phyloP scores from a whole-genome alignment of 2,329 filamentous ascomycete genomes.

The Pseudopithomyces chartarum region DNA sequence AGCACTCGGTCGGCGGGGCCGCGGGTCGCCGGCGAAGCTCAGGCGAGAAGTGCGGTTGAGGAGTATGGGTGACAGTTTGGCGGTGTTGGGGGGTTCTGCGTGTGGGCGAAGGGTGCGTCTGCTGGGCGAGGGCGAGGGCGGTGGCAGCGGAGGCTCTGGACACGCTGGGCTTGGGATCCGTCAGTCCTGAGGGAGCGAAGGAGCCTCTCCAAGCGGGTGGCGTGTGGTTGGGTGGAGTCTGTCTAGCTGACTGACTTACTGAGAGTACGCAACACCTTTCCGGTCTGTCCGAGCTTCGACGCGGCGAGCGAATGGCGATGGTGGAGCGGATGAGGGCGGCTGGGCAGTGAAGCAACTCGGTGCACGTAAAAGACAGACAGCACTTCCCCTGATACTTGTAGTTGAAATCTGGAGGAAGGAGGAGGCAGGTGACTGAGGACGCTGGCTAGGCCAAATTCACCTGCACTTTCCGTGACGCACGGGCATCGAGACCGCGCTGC shows the following conservation, averaged over 20 bases:
- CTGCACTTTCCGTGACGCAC: conserved; percentile 3
- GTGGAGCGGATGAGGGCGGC: conserved; percentile 11
- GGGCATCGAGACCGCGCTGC: conserved; percentile 1
- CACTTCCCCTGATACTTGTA: background rate
- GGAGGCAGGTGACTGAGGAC: conserved; percentile 1
- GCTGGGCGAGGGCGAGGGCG: background rate
- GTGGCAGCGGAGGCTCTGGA: conserved; percentile 6
- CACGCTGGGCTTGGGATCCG: background rate
- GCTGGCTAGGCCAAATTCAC: background rate
- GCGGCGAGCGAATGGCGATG: conserved; percentile 28
- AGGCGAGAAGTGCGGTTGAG: conserved; percentile 77
- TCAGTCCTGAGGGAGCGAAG: background rate
- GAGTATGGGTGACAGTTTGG: conserved; percentile 94
- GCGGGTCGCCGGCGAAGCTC: conserved; percentile 84
- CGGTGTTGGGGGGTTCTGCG: conserved; percentile 65
- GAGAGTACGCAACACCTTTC: conserved; percentile 32
- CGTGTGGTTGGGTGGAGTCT: conserved; percentile 26
- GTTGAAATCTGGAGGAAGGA: background rate
- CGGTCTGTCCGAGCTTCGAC: conserved; percentile 33
- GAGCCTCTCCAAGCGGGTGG: conserved; percentile 2
- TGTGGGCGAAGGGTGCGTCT: conserved; percentile 5
- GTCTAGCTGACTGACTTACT: conserved; percentile 33
- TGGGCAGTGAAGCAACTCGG: background rate
- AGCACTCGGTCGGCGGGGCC: conserved; percentile 48
- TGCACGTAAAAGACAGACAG: background rate